A percentile compares a stretch with the other conserved stretches of the same genome.
These are phyloP conservation scores for Xylariales sp. DNA, from an alignment of 2,329 filamentous ascomycete genomes.

Conservation along the genomic window DNA sequence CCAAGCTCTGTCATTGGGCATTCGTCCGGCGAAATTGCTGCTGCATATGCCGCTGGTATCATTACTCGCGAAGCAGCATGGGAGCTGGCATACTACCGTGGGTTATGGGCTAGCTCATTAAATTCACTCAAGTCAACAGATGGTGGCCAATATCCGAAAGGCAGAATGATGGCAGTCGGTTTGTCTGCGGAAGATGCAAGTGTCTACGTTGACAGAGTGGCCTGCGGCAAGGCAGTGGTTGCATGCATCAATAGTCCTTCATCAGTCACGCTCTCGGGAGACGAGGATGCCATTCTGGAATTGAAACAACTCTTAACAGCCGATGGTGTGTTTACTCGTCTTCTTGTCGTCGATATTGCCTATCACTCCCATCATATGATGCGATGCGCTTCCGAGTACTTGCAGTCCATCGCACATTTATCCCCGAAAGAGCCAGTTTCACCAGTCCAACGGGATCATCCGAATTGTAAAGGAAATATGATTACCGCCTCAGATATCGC, in stretches of 20 bases:
- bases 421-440: constrained; percentile 10
- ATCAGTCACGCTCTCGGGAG: constrained; percentile 18
- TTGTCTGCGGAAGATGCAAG: constrained; percentile 8
- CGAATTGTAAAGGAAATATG: constrained; percentile 7
- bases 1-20: constrained; percentile 25
- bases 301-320: constrained; percentile 10
- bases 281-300: constrained; percentile 12
- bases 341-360: constrained; percentile 13
- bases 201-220: constrained; percentile 10
- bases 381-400: constrained; percentile 18
- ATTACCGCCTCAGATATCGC: constrained; percentile 6
- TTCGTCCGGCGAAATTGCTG: constrained; percentile 30
- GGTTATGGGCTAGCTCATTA: constrained; percentile 11
- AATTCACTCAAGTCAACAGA: constrained; percentile 2
- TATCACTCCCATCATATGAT: constrained; percentile 30
- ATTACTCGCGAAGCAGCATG: constrained; percentile 19
- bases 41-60: constrained; percentile 21
- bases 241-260: constrained; percentile 19
- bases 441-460: constrained; percentile 9
- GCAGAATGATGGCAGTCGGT: constrained; percentile 18
- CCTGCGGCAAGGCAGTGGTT: constrained; percentile 9
- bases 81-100: constrained; percentile 17
- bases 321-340: constrained; percentile 13
- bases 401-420: constrained; percentile 15
- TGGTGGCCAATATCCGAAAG: constrained; percentile 1